These are phyloP conservation scores for Limnomonas spitsbergensis DNA, from an alignment of 139 green algal species.

Conservation along the genomic window DNA sequence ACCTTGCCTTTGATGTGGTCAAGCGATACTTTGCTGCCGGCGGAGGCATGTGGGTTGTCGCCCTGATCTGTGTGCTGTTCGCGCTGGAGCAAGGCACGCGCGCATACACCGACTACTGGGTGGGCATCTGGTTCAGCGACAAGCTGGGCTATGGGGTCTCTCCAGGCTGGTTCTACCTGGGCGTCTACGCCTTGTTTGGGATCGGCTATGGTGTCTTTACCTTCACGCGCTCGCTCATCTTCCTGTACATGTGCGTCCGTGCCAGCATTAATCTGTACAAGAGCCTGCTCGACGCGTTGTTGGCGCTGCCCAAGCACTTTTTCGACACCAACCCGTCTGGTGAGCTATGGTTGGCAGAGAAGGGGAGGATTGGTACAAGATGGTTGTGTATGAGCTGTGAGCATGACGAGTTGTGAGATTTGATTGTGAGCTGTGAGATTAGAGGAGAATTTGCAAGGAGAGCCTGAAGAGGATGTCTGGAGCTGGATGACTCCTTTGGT, in stretches of 20 bases:
- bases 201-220: constrained; percentile 51
- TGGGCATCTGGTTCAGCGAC: constrained; percentile 69
- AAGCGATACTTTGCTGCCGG: constrained; percentile 48
- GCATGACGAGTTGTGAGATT: no score
- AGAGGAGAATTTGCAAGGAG: no score
- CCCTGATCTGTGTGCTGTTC: constrained; percentile 47
- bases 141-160: constrained; percentile 30
- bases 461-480: no score
- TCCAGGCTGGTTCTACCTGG: constrained; percentile 63
- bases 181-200: constrained; percentile 64
- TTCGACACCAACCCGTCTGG: constrained; percentile 89
- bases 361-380: not conserved
- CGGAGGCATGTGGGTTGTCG: constrained; percentile 28
- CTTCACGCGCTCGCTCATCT: constrained; percentile 26
- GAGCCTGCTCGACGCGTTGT: constrained; percentile 58
- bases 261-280: constrained; percentile 58
- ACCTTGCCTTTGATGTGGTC: constrained; percentile 52
- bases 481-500: no score
- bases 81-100: constrained; percentile 29
- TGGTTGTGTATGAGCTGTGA: no score
- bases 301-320: constrained; percentile 79
- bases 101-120: constrained; percentile 70
- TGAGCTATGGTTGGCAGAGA: no score
- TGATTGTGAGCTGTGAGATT: no score
- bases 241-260: constrained; percentile 32